Evolutionary conservation across 371 early-diverging fungal species (phyloP), one percentile per base, ranked within the genome.

Genomic region (Encephalitozoon hellem): DNA sequence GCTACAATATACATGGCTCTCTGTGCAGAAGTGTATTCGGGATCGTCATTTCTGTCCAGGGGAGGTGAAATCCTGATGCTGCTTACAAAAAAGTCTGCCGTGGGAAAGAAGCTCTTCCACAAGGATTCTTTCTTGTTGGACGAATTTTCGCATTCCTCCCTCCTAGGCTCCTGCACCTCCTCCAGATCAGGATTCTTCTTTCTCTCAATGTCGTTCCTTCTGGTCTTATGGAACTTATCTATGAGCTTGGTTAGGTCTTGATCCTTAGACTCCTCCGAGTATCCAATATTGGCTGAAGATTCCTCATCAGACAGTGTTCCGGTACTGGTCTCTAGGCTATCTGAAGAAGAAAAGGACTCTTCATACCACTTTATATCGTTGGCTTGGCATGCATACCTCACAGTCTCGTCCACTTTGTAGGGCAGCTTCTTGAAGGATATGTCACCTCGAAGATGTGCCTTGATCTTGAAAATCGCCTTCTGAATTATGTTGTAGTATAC

Each of bases 1-100:
- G 77, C 49, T 64, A 67, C 64, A 32, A 82, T 38, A 15, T 65
- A 38, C 72, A 76, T 75, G 15, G 41, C 43, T n/a, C 39, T 32
- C 18, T 73, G 67, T 8, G 63, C 47, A 23, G 25, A 45, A 38
- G 28, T 25, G 59, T 59, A 54, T 4, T 71, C 55, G 2, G 32
- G 9, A 59, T 71, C 32, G 21, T n/a, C 15, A n/a, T 1, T 55
- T 11, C 30, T 32, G 9, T 53, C 63, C 28, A 28, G 12, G 26
- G 45, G 12, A 21, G 47, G 42, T 4, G 54, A 30, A 9, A 55
- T 8, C 30, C 41, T 25, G 21, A 71, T 25, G 8, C 45, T 30
- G 23, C 52, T 54, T 9, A 21, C 34, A 28, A 59, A 59, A 28
- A 30, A 59, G 30, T 59, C 59, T 9, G 59, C 21, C 15, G 34